Percentiles rank a stretch among this genome's conserved stretches.
These are phyloP conservation scores for Wallacemonas sp. DNA, from an alignment of 208 protist species.

Conservation along the genomic window DNA sequence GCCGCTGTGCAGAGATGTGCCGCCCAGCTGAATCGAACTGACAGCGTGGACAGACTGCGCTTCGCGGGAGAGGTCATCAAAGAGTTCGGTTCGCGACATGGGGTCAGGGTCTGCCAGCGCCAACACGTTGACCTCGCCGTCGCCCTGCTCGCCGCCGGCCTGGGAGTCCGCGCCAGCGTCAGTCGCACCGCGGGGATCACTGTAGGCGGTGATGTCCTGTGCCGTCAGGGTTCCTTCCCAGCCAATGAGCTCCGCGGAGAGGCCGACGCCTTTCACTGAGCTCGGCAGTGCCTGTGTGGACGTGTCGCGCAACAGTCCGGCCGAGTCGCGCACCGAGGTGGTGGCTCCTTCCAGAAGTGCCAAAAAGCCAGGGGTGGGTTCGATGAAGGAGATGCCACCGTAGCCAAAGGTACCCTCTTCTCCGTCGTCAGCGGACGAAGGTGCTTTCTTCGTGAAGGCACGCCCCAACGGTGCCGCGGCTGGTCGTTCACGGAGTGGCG, in stretches of 20 bases:
- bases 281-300: neutral
- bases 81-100: too few relatives aligned
- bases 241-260: slow-evolving; percentile 21
- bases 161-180: neutral
- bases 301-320: neutral
- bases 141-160: neutral
- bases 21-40: neutral
- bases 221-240: slow-evolving; percentile 25
- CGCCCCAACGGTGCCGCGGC: neutral
- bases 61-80: too few relatives aligned
- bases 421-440: neutral
- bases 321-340: neutral
- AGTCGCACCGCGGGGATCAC: neutral
- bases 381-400: slow-evolving; percentile 36
- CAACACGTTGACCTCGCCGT: neutral
- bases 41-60: too few relatives aligned
- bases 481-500: neutral
- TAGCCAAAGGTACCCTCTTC: slow-evolving; percentile 32
- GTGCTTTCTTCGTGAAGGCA: slow-evolving; percentile 1
- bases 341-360: slow-evolving; percentile 20
- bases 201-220: neutral
- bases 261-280: neutral
- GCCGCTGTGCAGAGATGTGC: neutral
- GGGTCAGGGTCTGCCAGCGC: neutral
- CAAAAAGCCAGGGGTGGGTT: slow-evolving; percentile 28